phyloP scores from a whole-genome alignment of 2,329 filamentous ascomycete genomes.

The Calcarisporium arbuscula region DNA sequence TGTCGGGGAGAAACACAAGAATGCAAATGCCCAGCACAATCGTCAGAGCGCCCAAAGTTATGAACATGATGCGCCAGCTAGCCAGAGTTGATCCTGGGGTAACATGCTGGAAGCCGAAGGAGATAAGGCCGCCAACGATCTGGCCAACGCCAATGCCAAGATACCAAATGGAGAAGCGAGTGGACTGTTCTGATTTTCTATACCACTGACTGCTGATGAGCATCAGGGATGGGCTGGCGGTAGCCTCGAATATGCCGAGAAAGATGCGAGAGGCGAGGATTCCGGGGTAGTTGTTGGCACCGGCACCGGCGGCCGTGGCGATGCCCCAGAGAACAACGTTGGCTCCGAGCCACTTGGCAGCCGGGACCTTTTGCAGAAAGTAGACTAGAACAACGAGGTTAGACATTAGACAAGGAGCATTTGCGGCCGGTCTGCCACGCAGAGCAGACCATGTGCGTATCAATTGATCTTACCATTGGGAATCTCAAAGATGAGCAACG shows the following conservation, averaged over 20 bases:
- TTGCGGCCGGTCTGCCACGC: no score
- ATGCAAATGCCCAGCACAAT: slow-evolving; percentile 25
- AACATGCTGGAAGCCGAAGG: slow-evolving; percentile 51
- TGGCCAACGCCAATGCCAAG: slow-evolving; percentile 53
- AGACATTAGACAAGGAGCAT: not conserved
- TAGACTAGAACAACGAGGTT: slow-evolving; percentile 30
- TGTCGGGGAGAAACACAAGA: slow-evolving; percentile 31
- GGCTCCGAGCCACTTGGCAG: slow-evolving; percentile 52
- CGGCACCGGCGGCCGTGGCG: slow-evolving; percentile 46
- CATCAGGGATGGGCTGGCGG: slow-evolving; percentile 53
- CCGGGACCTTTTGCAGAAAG: slow-evolving; percentile 54
- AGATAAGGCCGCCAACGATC: slow-evolving; percentile 59
- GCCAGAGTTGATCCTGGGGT: slow-evolving; percentile 44
- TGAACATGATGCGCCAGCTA: slow-evolving; percentile 68
- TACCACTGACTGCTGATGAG: slow-evolving; percentile 57
- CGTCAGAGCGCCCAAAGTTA: slow-evolving; percentile 53
- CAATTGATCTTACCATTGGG: slow-evolving; percentile 50
- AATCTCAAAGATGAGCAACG: slow-evolving; percentile 51
- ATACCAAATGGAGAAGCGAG: slow-evolving; percentile 57
- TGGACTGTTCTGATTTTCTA: slow-evolving; percentile 54
- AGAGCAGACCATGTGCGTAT: no score
- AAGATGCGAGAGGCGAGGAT: slow-evolving; percentile 51
- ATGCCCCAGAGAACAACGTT: slow-evolving; percentile 56
- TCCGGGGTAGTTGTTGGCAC: slow-evolving; percentile 44
- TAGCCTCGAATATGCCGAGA: slow-evolving; percentile 55